Evolutionary conservation across 345 rosid genomes (phyloP).

Genomic region (Populus deltoides): DNA sequence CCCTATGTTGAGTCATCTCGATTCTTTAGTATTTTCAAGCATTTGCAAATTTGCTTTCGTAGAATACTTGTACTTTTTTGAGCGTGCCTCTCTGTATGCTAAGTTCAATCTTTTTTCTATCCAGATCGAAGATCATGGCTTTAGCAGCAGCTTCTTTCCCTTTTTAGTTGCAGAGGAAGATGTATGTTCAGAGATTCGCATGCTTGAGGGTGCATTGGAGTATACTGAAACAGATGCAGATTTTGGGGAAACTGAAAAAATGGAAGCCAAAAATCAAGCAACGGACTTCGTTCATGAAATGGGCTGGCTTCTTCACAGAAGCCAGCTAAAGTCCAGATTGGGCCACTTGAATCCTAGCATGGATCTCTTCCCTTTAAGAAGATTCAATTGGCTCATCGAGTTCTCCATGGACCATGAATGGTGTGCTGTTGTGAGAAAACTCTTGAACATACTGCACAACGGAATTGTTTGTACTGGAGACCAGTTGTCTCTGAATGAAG

Average conservation of each 20-base stretch:
- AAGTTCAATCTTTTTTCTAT: conserved; percentile 26
- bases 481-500: conserved; percentile 45
- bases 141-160: conserved; percentile 88
- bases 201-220: conserved; percentile 69
- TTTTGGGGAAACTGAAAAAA: conserved; percentile 24
- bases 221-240: conserved; percentile 48
- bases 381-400: conserved; percentile 89
- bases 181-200: conserved; percentile 82
- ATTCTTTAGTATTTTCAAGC: neutral
- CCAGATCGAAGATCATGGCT: conserved; percentile 89
- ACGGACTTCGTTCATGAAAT: conserved; percentile 92
- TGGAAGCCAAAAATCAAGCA: conserved; percentile 62
- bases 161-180: conserved; percentile 85
- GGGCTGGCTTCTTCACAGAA: conserved; percentile 96
- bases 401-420: conserved; percentile 95
- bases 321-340: conserved; percentile 56
- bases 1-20: neutral
- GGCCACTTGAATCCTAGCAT: conserved; percentile 58
- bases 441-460: conserved; percentile 60
- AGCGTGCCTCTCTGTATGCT: neutral
- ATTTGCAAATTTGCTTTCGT: neutral
- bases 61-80: conserved; percentile 1
- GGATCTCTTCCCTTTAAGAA: conserved; percentile 57
- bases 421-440: conserved; percentile 90
- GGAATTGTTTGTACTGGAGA: conserved; percentile 68